phyloP scores from a whole-genome alignment of 2,329 filamentous ascomycete species.

The Orbilia quercus region DNA sequence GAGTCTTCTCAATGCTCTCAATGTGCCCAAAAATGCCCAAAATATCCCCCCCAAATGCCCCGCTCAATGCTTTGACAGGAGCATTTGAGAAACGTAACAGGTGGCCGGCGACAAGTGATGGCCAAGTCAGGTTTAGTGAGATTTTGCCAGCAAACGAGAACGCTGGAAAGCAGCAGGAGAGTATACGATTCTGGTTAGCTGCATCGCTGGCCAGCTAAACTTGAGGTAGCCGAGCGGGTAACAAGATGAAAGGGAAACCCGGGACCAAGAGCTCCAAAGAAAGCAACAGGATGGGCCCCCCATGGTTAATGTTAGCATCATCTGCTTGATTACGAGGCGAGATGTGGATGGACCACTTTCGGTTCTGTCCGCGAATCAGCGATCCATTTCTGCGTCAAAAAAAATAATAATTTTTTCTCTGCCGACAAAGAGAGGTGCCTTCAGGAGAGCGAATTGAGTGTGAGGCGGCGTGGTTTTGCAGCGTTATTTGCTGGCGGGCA shows the following conservation, averaged over 20 bases:
- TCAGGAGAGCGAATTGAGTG: conserved; percentile 32
- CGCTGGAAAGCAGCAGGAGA: conserved; percentile 18
- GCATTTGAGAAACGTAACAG: conserved; percentile 32
- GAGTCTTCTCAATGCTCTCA: conserved; percentile 6
- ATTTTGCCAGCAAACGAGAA: conserved; percentile 51
- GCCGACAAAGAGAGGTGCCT: conserved; percentile 27
- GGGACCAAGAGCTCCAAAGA: conserved; percentile 48
- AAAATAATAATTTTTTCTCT: conserved; percentile 20
- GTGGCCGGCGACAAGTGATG: conserved; percentile 55
- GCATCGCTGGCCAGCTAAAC: conserved; percentile 51
- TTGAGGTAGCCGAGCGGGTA: conserved; percentile 50
- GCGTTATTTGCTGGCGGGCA: conserved; percentile 55
- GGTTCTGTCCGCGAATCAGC: conserved; percentile 27
- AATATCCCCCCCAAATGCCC: background rate
- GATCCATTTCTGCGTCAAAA: conserved; percentile 2
- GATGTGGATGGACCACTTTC: conserved; percentile 8
- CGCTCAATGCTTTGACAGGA: conserved; percentile 22
- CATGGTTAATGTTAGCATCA: too few species aligned
- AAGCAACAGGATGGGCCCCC: conserved; percentile 13
- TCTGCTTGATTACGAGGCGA: conserved; percentile 24
- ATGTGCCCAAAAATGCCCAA: too few species aligned
- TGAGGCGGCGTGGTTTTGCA: conserved; percentile 53
- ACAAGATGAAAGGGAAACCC: conserved; percentile 31
- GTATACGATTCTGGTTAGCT: conserved; percentile 31
- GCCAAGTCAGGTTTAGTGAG: conserved; percentile 33